Evolutionary conservation across 345 rosid species (phyloP).

Genomic region (Syzygium aromaticum): DNA sequence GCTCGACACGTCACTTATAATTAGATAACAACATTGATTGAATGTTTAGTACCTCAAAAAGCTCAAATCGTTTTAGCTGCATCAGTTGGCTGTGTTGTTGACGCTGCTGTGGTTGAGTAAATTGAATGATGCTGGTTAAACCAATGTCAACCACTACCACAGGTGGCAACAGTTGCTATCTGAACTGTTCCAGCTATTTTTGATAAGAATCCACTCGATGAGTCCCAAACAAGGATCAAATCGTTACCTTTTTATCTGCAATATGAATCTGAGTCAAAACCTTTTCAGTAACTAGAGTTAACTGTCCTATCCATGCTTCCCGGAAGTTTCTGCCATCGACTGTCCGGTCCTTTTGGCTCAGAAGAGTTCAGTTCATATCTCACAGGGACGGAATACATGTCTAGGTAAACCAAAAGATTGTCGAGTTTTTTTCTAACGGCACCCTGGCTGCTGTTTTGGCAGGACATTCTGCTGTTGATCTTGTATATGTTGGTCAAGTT

Average conservation of each 20-base stretch:
- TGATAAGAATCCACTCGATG: neutral
- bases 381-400: neutral
- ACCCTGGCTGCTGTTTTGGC: neutral
- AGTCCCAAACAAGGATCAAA: neutral
- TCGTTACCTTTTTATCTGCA: neutral
- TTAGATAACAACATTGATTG: neutral
- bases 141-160: neutral
- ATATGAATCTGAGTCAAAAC: neutral
- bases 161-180: neutral
- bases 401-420: neutral
- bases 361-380: neutral
- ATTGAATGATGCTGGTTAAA: neutral
- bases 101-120: neutral
- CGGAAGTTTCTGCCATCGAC: neutral
- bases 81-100: neutral
- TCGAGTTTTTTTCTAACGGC: neutral
- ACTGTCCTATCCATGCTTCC: neutral
- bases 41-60: neutral
- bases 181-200: neutral
- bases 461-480: neutral
- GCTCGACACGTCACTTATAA: neutral
- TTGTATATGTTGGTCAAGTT: neutral
- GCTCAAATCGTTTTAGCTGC: neutral
- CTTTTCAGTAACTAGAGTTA: neutral
- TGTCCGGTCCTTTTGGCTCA: neutral